phyloP scores from a whole-genome alignment of 2,329 filamentous ascomycete species.

The Rosellinia necatrix region DNA sequence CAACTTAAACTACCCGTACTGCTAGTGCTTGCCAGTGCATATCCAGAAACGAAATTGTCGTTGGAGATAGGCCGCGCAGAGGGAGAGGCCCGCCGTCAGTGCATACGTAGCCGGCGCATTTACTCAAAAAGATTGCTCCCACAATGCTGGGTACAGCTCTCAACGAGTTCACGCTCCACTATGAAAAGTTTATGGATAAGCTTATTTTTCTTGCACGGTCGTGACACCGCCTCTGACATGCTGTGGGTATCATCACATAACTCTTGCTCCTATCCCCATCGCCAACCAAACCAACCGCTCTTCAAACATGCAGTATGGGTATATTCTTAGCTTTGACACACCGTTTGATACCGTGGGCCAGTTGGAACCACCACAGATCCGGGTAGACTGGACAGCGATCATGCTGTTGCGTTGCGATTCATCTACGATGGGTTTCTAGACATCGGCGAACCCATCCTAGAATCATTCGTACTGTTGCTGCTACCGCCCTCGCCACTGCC shows the following conservation, averaged over 20 bases:
- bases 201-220: constrained; percentile 3
- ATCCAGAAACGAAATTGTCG: no score
- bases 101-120: no score
- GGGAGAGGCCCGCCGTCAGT: no score
- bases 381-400: neutral
- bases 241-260: constrained; percentile 26
- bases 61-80: no score
- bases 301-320: neutral
- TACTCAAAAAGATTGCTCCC: no score
- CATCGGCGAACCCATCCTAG: neutral
- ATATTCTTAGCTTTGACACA: neutral
- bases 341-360: neutral
- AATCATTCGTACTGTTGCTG: neutral
- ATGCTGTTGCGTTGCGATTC: neutral
- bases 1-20: no score
- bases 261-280: neutral
- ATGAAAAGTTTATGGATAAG: no score
- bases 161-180: no score
- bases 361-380: neutral
- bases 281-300: neutral
- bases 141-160: no score
- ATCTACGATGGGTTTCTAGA: neutral
- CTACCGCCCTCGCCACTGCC: no score
- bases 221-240: neutral
- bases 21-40: no score